Conservation (phyloP, 2,329 filamentous ascomycete genomes). For the Drechslera avenae region DNA sequence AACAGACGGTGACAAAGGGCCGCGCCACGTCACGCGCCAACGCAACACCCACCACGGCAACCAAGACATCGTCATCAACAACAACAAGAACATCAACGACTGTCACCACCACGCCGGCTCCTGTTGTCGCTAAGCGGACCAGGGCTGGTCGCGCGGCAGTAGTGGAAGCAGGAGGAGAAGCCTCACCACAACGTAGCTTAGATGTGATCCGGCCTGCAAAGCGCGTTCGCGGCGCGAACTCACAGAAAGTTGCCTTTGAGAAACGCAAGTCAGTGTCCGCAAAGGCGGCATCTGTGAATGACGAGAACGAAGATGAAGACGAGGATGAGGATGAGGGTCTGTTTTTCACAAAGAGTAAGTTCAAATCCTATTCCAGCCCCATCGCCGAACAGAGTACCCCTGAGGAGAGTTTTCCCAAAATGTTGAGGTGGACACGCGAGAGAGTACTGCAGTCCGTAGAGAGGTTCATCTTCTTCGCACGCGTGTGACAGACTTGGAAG, state of each 20-base stretch:
- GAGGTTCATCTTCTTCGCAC: slow-evolving; percentile 16
- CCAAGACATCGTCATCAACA: slow-evolving; percentile 4
- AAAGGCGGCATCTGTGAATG: slow-evolving; percentile 9
- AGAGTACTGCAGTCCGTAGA: slow-evolving; percentile 6
- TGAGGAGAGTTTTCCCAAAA: not conserved
- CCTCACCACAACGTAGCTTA: slow-evolving; percentile 24
- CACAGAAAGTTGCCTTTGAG: slow-evolving; percentile 6
- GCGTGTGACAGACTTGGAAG: slow-evolving; percentile 9
- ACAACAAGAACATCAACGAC: not conserved
- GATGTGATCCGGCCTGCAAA: slow-evolving; percentile 17
- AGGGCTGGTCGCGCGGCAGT: slow-evolving; percentile 18
- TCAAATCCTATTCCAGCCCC: slow-evolving; percentile 4
- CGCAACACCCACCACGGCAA: slow-evolving; percentile 10
- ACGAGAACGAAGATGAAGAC: slow-evolving; percentile 21
- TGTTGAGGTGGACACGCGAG: not conserved
- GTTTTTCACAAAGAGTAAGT: slow-evolving; percentile 32
- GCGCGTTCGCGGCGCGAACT: slow-evolving; percentile 11
- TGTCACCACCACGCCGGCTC: not conserved
- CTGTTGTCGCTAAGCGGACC: slow-evolving; percentile 15
- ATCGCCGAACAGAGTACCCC: not conserved
- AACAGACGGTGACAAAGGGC: slow-evolving; percentile 11
- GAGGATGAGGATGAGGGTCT: slow-evolving; percentile 20
- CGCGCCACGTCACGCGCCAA: slow-evolving; percentile 19
- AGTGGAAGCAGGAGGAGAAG: slow-evolving; percentile 16
- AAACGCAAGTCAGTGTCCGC: slow-evolving; percentile 15